Conservation (phyloP, 176 grass and related monocot species). For the Oryza meridionalis region DNA sequence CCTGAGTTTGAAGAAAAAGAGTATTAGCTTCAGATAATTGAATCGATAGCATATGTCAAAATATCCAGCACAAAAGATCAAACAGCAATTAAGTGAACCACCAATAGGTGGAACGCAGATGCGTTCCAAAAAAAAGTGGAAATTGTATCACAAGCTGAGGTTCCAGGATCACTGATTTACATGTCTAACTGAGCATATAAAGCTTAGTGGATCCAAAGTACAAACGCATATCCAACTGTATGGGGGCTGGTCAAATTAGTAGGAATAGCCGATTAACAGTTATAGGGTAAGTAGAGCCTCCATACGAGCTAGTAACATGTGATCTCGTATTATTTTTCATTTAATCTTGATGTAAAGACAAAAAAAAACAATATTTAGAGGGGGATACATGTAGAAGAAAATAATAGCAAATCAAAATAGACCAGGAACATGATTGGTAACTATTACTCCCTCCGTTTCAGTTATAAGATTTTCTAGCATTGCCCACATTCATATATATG, state of each 20-base stretch:
- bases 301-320: too few relatives aligned
- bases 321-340: too few relatives aligned
- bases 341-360: too few relatives aligned
- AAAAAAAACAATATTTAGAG: too few relatives aligned
- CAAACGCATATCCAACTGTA: neutral
- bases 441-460: too few relatives aligned
- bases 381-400: neutral
- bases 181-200: too few relatives aligned
- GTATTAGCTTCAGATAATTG: conserved; percentile 23
- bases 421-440: neutral
- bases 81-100: neutral
- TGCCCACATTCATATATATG: too few relatives aligned
- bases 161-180: neutral
- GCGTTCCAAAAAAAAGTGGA: neutral
- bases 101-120: too few relatives aligned
- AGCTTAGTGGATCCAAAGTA: neutral
- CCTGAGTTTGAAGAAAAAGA: conserved; percentile 24
- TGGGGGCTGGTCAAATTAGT: neutral
- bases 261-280: too few relatives aligned
- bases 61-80: neutral
- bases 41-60: conserved; percentile 16
- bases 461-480: too few relatives aligned
- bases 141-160: neutral
- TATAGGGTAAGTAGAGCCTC: too few relatives aligned
- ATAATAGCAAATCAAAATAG: neutral